Conservation (phyloP, 1,284 basidiomycete genomes). For the Sphagnurus paluster region DNA sequence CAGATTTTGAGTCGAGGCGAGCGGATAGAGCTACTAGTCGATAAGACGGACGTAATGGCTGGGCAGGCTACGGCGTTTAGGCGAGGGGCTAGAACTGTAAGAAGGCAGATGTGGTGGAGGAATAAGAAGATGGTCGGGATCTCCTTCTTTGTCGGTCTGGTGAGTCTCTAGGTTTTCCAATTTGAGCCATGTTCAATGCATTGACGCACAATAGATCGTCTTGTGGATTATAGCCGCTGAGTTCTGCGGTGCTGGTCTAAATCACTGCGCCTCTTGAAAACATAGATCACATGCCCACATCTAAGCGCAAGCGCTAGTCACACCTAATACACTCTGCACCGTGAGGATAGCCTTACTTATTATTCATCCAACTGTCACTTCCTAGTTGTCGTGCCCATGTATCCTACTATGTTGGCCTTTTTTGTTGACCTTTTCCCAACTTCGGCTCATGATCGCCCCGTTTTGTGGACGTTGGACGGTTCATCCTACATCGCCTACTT, state of each 20-base stretch:
- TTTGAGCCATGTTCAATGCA: conserved; percentile 5
- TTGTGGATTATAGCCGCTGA: conserved; percentile 82
- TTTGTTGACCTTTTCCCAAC: no score
- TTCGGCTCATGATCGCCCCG: no score
- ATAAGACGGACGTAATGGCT: conserved; percentile 96
- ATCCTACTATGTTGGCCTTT: no score
- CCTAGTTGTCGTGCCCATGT: not conserved
- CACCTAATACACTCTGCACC: not conserved
- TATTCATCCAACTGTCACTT: conserved; percentile 2
- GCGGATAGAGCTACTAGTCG: conserved; percentile 92
- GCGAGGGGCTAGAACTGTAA: conserved; percentile 82
- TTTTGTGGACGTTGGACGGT: no score
- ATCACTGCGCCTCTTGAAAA: conserved; percentile 49
- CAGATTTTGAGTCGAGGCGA: conserved; percentile 94
- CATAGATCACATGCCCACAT: not conserved
- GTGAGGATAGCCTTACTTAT: conserved; percentile 9
- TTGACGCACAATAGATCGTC: conserved; percentile 48
- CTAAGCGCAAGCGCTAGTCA: not conserved
- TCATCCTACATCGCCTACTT: no score
- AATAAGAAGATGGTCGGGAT: conserved; percentile 80
- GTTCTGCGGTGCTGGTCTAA: conserved; percentile 81
- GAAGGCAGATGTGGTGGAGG: conserved; percentile 98
- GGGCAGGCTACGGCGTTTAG: conserved; percentile 96
- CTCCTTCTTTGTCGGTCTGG: conserved; percentile 71
- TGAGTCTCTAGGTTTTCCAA: conserved; percentile 40